Conservation (phyloP, 192 early-diverging fungal genomes). For the Geosiphon pyriformis region DNA sequence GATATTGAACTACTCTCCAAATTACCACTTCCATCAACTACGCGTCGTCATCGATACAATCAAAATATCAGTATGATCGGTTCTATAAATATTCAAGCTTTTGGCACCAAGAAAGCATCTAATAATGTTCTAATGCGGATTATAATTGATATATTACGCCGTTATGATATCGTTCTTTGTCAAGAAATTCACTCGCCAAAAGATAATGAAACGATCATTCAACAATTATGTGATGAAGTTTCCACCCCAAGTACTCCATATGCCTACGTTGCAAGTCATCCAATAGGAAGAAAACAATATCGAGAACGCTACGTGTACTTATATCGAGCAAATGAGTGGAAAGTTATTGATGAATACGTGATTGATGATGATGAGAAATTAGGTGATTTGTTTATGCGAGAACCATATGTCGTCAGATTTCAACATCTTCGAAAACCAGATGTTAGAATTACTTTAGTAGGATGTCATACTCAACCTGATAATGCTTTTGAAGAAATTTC, state of each 20-base stretch:
- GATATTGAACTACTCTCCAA: background rate
- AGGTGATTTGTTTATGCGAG: slow-evolving; percentile 19
- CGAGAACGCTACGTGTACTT: slow-evolving; percentile 22
- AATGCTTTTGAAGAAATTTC: slow-evolving; percentile 18
- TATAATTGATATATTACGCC: slow-evolving; percentile 17
- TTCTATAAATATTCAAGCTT: slow-evolving; percentile 22
- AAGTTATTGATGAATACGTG: slow-evolving; percentile 20
- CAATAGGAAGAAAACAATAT: slow-evolving; percentile 18
- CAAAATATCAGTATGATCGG: slow-evolving; percentile 12
- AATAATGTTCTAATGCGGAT: slow-evolving; percentile 9
- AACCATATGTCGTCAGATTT: slow-evolving; percentile 23
- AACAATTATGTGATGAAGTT: background rate
- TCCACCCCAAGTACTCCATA: slow-evolving; percentile 15
- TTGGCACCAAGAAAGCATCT: slow-evolving; percentile 17
- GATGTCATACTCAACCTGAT: slow-evolving; percentile 24
- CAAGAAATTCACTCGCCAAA: slow-evolving; percentile 19
- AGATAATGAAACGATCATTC: slow-evolving; percentile 13
- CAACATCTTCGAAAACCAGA: slow-evolving; percentile 6
- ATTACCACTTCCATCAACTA: slow-evolving; percentile 13
- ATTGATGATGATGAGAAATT: slow-evolving; percentile 20
- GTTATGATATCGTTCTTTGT: slow-evolving; percentile 21
- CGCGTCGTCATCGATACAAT: background rate
- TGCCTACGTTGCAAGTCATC: slow-evolving; percentile 14
- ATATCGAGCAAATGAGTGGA: slow-evolving; percentile 18
- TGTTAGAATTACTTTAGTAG: slow-evolving; percentile 16